Percentiles rank a stretch among this genome's conserved stretches.
These are phyloP conservation scores for Rutstroemia sp. DNA, from an alignment of 2,329 filamentous ascomycete species.

Conservation along the genomic window DNA sequence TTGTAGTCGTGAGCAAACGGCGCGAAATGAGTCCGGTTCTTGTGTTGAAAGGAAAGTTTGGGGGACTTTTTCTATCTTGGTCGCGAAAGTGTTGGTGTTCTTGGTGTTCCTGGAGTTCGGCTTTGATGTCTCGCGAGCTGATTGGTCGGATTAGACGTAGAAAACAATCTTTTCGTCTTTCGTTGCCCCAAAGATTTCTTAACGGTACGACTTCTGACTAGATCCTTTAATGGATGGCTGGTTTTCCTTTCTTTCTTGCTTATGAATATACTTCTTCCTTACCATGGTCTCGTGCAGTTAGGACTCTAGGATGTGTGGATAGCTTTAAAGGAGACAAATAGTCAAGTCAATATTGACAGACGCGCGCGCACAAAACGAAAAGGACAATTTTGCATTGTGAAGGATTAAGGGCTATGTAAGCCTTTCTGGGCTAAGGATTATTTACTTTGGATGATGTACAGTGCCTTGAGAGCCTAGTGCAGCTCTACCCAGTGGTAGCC, in stretches of 20 bases:
- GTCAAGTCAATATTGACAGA: no score
- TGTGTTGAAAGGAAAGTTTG: background rate
- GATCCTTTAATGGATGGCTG: background rate
- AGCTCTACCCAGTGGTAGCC: no score
- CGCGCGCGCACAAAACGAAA: no score
- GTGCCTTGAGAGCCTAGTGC: no score
- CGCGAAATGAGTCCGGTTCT: background rate
- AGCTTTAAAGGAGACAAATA: no score
- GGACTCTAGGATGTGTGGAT: no score
- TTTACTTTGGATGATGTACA: no score
- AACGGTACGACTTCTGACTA: background rate
- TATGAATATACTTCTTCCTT: background rate
- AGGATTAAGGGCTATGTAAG: no score
- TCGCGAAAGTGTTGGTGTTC: slow-evolving; percentile 2
- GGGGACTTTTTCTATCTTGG: background rate
- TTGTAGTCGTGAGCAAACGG: background rate
- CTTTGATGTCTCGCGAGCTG: background rate
- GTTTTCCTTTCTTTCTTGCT: background rate
- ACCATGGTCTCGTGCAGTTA: no score
- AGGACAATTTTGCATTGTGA: no score
- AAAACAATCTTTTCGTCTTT: background rate
- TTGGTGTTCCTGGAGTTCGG: background rate
- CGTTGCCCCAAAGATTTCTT: background rate
- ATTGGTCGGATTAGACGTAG: background rate
- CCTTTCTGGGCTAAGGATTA: no score